Evolutionary conservation across 345 rosid species (phyloP), one percentile per base, ranked within the genome.

Genomic region (Moricandia arvensis): DNA sequence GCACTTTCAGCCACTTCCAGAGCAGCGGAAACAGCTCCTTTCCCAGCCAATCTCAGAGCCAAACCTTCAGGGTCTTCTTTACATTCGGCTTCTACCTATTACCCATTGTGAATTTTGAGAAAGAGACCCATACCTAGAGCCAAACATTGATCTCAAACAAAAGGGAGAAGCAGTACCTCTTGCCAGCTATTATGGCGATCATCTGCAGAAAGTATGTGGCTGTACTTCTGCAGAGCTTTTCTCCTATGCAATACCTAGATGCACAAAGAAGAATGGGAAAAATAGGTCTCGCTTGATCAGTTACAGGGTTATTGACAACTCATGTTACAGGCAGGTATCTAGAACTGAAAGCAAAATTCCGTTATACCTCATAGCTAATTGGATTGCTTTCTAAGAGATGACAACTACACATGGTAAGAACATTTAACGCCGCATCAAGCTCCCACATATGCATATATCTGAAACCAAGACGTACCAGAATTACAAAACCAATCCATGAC

Each of bases 11-110:
- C 98, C 69, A 94, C 98, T 86, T 91, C 97, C 57, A 94, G 72
- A 60, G 98, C 98, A 81, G 97, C 97, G 34, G 97, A 91, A 79
- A 94, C 98, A 74, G 95, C 98, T 72, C 98, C 98, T 83, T 87
- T 91, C 81, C 84, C 98, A 59, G 98, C 97, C 82, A 94, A 83
- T 82, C 98, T 87, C 51, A 94, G 90, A 59, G 98, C 97, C 80
- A 94, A 81, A 63, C 98, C 98, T 82, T 94, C 98, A 34, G 98
- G 97, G 81, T 94, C 98, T 63, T 82, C 89, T 79, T 86, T 90
- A 74, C 95, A 90, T 64, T 86, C 93, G 17, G 86, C 87, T 86
- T 91, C 98, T 75, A 94, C 93, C 98, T 94, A 81, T 43, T 31
- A 45, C 31, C 68, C 24, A n/a, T 59, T 59, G 3, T 33, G 9